These are phyloP conservation scores for Boeremia exigua DNA, from an alignment of 2,329 filamentous ascomycete genomes.

Conservation along the genomic window DNA sequence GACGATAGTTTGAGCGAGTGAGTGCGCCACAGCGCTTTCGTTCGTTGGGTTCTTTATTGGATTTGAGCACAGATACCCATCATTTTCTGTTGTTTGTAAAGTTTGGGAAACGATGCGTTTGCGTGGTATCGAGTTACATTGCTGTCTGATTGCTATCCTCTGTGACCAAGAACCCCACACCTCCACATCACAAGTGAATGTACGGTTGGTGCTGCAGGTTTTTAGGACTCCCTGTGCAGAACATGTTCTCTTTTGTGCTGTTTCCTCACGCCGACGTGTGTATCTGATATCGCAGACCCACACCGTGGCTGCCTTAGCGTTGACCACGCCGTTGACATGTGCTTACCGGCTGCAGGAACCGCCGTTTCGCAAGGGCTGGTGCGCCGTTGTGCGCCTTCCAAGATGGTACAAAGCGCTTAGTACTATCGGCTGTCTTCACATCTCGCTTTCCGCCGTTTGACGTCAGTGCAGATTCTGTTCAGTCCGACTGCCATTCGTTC, in stretches of 20 bases:
- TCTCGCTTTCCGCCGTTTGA: neutral
- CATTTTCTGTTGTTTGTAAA: conserved; percentile 6
- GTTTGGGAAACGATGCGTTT: neutral
- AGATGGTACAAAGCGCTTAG: neutral
- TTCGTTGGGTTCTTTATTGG: conserved; percentile 26
- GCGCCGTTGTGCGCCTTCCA: conserved; percentile 1
- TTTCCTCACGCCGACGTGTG: neutral
- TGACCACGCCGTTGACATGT: conserved; percentile 3
- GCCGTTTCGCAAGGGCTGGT: conserved; percentile 4
- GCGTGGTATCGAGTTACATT: neutral
- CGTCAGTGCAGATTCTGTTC: conserved; percentile 10
- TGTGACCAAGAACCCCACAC: neutral
- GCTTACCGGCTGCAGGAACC: conserved; percentile 2
- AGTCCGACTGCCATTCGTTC: conserved; percentile 14
- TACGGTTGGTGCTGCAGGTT: too few species aligned
- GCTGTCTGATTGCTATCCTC: neutral
- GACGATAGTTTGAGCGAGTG: conserved; percentile 66
- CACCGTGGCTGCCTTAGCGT: conserved; percentile 6
- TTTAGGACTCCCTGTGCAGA: too few species aligned
- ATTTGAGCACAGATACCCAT: conserved; percentile 46
- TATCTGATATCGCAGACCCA: neutral
- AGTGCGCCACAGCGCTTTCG: conserved; percentile 12
- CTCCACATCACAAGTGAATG: neutral
- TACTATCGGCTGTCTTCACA: neutral
- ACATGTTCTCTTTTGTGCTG: neutral